Conservation (phyloP, 1,284 basidiomycete genomes). For the Leccinum holopus region DNA sequence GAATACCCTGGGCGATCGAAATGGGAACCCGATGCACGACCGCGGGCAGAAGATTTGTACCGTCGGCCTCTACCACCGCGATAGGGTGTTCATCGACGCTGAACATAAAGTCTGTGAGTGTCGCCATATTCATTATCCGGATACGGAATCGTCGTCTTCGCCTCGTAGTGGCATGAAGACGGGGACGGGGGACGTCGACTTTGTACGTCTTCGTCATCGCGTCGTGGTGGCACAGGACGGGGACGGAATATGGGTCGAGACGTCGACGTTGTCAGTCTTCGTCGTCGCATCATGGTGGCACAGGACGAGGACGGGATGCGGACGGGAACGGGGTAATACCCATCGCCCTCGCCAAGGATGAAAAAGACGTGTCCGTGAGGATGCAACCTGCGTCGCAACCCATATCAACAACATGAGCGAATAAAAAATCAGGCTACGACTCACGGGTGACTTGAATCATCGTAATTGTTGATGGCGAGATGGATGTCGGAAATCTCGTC, state of each 20-base stretch:
- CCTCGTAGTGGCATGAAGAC: too few species aligned
- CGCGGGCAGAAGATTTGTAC: constrained; percentile 29
- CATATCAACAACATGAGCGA: neutral
- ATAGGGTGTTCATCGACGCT: constrained; percentile 32
- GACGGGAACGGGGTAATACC: constrained; percentile 14
- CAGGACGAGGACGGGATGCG: too few species aligned
- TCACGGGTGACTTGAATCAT: constrained; percentile 35
- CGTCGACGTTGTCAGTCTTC: too few species aligned
- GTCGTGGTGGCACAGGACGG: too few species aligned
- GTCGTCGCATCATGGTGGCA: too few species aligned
- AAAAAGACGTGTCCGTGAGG: constrained; percentile 35
- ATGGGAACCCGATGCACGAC: constrained; percentile 33
- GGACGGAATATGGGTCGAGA: too few species aligned
- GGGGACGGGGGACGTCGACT: too few species aligned
- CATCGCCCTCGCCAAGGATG: constrained; percentile 28
- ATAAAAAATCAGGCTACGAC: constrained; percentile 1
- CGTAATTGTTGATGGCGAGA: constrained; percentile 23
- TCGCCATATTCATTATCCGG: constrained; percentile 34
- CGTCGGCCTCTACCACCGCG: constrained; percentile 33
- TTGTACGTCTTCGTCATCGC: too few species aligned
- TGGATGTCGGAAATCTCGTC: constrained; percentile 33
- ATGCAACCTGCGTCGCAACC: constrained; percentile 24
- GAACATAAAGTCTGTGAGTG: constrained; percentile 34
- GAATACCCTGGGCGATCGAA: constrained; percentile 34
- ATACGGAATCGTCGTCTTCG: constrained; percentile 22